Base-by-base conservation (phyloP, 1,284 basidiomycete genomes). In the Mycosarcoma mackinlayi region DNA sequence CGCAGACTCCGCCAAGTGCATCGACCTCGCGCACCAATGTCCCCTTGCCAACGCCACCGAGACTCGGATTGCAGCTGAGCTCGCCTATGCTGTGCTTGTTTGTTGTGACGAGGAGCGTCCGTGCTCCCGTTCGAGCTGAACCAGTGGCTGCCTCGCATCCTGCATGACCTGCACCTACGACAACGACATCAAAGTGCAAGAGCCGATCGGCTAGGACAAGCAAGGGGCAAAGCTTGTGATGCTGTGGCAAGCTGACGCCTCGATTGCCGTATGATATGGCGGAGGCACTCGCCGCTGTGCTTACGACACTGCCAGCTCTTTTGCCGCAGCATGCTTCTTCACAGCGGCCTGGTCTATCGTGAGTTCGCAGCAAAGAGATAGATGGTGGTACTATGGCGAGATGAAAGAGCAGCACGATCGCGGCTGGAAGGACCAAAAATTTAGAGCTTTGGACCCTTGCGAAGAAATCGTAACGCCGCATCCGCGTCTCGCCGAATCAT, bases 101-200 rank as follows among this genome's bases (percentile, higher is more conserved):
- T 76, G 93, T 91, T 0, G 93, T 94, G 50, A 95, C 83, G 4
- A 95, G 85, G 3, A 93, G 73, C 0, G 93, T 94, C 61, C 87
- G 85, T 1, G 92, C 91, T 2, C 92, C 92, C 0, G 89, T 88
- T 30, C 93, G 86, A 3, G 93, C 92, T 10, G 92, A 87, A 3
- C 89, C 92, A 10, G 92, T 88, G 0, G 93, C 92, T 2, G 93
- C 92, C 83, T 95, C 93, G 73, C 91, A 92, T 1, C 92, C 92
- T 27, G 93, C 93, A 85, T 94, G 92, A 2, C 93, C 92, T 7
- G 90, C 93, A n/a, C 92, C 93, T 69, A 94, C 91, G 27, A 94
- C 86, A 71, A 92, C 90, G 0, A 93, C 92, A 90, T 78, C 77
- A 34, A 51, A 71, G 27, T 64, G 66, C 27, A 60, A n/a, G 28